Evolutionary conservation across 345 rosid genomes (phyloP).

Genomic region (Dimocarpus longan): DNA sequence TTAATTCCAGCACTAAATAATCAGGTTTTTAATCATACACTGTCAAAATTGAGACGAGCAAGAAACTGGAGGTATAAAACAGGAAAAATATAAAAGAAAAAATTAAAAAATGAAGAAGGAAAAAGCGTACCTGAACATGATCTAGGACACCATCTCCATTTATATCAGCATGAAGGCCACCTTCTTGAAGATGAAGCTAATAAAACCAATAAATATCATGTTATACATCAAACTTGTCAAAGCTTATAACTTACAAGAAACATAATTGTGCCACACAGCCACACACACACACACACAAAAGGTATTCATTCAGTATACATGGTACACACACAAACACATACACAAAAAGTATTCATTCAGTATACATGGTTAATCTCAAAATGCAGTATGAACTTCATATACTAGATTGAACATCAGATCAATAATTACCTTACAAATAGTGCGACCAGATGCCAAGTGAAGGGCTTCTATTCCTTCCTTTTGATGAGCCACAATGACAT

Average conservation of each 20-base stretch:
- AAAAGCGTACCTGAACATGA: conserved; percentile 85
- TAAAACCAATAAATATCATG: conserved; percentile 25
- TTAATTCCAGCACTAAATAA: not conserved
- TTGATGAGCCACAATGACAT: conserved; percentile 95
- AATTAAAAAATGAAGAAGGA: not conserved
- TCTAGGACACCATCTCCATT: conserved; percentile 99
- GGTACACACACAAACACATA: not conserved
- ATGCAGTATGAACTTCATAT: not conserved
- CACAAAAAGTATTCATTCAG: not conserved
- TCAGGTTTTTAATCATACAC: not conserved
- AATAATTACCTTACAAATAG: conserved; percentile 80
- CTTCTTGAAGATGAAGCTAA: conserved; percentile 97
- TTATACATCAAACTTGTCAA: conserved; percentile 15
- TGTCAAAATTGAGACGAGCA: conserved; percentile 11
- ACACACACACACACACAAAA: not conserved
- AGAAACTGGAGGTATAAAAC: not conserved
- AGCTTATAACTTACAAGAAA: conserved; percentile 5
- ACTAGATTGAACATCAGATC: conserved; percentile 6
- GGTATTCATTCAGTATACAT: not conserved
- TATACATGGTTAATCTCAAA: not conserved
- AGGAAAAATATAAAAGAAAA: not conserved
- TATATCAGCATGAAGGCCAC: conserved; percentile 99
- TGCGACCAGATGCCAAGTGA: conserved; percentile 94
- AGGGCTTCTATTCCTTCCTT: conserved; percentile 97
- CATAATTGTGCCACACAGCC: not conserved